Percentiles rank a stretch among this genome's conserved stretches.
These are phyloP conservation scores for Xanthoparmelia taractica DNA, from an alignment of 495 filamentous ascomycete genomes.

Conservation along the genomic window DNA sequence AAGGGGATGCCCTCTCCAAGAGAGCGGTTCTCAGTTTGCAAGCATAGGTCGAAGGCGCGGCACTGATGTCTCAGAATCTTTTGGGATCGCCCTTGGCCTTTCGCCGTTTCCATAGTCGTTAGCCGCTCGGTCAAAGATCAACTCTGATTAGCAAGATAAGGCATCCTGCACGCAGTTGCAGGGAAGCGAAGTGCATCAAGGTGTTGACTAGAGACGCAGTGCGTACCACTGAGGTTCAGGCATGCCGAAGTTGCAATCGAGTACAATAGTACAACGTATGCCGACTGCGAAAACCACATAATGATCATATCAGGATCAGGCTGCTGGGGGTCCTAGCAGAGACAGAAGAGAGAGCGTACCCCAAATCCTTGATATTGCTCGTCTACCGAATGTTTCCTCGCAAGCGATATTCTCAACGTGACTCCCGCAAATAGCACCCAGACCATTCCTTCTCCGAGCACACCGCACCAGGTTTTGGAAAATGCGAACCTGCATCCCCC, in stretches of 20 bases:
- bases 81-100: background rate
- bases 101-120: background rate
- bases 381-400: background rate
- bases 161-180: too few relatives aligned
- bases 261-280: too few relatives aligned
- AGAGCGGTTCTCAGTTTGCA: constrained; percentile 9
- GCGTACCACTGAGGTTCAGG: background rate
- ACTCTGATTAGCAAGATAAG: background rate
- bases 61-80: constrained; percentile 9
- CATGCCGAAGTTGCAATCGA: too few relatives aligned
- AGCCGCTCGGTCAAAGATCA: background rate
- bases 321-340: background rate
- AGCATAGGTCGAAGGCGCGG: constrained; percentile 7
- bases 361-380: background rate
- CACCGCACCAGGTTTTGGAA: background rate
- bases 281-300: background rate
- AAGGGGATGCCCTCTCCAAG: background rate
- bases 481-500: constrained; percentile 1
- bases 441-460: background rate
- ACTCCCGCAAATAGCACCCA: background rate
- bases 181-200: background rate
- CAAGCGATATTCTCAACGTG: background rate
- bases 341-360: background rate
- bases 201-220: background rate
- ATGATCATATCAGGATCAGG: background rate